phyloP scores from a whole-genome alignment of 805 yeast species.

The Cyberlindnera suaveolens region DNA sequence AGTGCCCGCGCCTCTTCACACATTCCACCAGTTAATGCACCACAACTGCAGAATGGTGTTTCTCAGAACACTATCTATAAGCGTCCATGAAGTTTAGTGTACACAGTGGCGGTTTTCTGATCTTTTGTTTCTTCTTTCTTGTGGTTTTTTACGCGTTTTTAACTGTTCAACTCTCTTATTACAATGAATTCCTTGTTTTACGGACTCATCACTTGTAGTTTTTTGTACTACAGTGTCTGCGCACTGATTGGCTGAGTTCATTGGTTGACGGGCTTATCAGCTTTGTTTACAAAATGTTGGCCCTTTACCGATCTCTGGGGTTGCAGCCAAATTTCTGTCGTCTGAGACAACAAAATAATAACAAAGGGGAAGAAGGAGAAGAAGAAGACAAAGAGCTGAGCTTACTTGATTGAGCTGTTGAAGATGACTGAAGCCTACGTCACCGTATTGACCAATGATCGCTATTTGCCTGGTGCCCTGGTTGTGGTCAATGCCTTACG shows the following conservation, averaged over 20 bases:
- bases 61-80: constrained; percentile 16
- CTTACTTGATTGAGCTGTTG: not conserved
- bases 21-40: constrained; percentile 10
- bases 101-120: too few relatives aligned
- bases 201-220: too few relatives aligned
- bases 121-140: not conserved
- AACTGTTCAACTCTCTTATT: too few relatives aligned
- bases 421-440: constrained; percentile 29
- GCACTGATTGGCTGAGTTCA: not conserved
- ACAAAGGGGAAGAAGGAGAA: not conserved
- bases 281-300: not conserved
- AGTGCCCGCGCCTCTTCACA: constrained; percentile 32
- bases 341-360: not conserved
- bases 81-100: constrained; percentile 12
- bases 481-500: constrained; percentile 36
- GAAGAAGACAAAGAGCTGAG: not conserved
- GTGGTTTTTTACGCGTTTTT: not conserved
- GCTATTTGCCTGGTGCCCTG: constrained; percentile 50
- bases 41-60: constrained; percentile 5
- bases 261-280: not conserved
- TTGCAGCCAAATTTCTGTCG: not conserved
- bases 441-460: constrained; percentile 40
- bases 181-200: too few relatives aligned
- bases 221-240: too few relatives aligned
- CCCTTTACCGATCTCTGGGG: not conserved